These are phyloP conservation scores for Coleophoma crateriformis DNA, from an alignment of 2,329 filamentous ascomycete genomes.

Conservation along the genomic window DNA sequence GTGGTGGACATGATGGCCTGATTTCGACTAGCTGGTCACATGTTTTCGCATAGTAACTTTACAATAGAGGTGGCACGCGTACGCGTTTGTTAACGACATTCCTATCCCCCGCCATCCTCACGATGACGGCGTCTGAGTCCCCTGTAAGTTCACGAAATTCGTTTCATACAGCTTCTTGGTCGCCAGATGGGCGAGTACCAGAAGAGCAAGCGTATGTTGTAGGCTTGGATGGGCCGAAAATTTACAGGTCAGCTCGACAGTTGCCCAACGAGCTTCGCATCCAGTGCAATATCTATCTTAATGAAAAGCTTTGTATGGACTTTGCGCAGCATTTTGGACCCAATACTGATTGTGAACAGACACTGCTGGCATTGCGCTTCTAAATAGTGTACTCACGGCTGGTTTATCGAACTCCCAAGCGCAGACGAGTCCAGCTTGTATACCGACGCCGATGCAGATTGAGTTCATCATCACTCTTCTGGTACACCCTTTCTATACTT, in stretches of 20 bases:
- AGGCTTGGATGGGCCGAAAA: not conserved
- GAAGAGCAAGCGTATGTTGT: no score
- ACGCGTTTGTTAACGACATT: no score
- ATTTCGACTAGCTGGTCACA: no score
- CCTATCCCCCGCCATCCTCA: not conserved
- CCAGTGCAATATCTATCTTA: constrained; percentile 67
- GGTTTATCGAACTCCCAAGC: constrained; percentile 33
- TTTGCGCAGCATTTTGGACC: constrained; percentile 6
- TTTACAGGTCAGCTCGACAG: constrained; percentile 47
- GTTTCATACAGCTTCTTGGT: not conserved
- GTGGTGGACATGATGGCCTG: no score
- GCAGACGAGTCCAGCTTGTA: constrained; percentile 40
- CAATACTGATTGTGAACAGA: constrained; percentile 36
- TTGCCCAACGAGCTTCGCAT: constrained; percentile 60
- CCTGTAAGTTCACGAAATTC: not conserved
- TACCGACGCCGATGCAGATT: constrained; percentile 69
- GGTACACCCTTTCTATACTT: constrained; percentile 78
- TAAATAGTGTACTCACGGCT: constrained; percentile 57
- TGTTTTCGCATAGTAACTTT: no score
- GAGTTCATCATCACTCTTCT: constrained; percentile 74
- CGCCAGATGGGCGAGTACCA: not conserved
- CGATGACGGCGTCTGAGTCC: not conserved
- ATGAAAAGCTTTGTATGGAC: constrained; percentile 64
- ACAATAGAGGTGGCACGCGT: no score
- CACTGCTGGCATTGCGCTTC: constrained; percentile 49